Evolutionary conservation across 75 land plant genomes (phyloP).

Genomic region (Chamaecyparis obtusa): DNA sequence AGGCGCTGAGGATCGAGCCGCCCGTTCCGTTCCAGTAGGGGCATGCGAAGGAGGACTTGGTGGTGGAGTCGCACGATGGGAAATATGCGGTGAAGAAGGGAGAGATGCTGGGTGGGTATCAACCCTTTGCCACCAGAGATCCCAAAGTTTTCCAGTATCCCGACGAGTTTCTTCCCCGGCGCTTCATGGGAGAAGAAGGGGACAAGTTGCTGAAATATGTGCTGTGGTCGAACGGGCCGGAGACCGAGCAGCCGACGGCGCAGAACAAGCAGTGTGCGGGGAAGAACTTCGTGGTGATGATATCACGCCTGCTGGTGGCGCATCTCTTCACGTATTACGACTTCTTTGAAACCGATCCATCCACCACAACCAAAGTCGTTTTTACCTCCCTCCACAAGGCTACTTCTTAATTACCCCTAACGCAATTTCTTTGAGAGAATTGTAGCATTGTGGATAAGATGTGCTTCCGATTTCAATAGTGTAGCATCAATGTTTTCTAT

Average conservation of each 20-base stretch:
- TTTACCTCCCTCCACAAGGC: no score
- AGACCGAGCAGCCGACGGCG: constrained; percentile 43
- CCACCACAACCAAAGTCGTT: no score
- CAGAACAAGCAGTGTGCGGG: constrained; percentile 17
- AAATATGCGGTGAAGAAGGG: no score
- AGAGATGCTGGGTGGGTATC: constrained; percentile 2
- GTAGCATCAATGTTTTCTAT: no score
- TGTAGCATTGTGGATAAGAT: no score
- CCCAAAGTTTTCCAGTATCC: constrained; percentile 33
- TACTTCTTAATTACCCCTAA: no score
- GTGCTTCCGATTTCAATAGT: no score
- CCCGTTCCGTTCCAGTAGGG: constrained; percentile 48
- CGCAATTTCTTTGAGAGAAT: no score
- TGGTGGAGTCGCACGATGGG: no score
- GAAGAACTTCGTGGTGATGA: constrained; percentile 53
- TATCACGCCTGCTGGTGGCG: constrained; percentile 35
- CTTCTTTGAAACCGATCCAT: no score
- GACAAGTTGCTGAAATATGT: constrained; percentile 51
- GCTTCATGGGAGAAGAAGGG: constrained; percentile 66
- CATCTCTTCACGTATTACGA: no score
- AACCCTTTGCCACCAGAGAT: constrained; percentile 43
- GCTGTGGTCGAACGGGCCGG: constrained; percentile 70
- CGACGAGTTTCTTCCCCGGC: constrained; percentile 20
- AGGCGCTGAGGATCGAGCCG: constrained; percentile 35
- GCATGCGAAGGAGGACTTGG: no score